Base-by-base conservation (phyloP, 176 grass and related monocot species). In the Triticum monococcum region DNA sequence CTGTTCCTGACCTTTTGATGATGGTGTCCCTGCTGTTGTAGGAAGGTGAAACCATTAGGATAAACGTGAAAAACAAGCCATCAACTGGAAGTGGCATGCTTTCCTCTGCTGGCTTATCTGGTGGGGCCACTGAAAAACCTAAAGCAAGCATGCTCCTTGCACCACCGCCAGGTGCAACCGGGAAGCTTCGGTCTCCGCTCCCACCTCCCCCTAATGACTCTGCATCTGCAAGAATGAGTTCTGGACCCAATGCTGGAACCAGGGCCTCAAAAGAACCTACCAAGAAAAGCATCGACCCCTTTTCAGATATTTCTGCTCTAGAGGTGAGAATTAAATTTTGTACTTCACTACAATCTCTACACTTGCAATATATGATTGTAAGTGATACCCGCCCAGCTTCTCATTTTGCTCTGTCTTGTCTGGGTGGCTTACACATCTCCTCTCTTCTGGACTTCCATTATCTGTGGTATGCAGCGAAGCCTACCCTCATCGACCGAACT, bases 1-100 rank as follows among this genome's bases (percentile, higher is more conserved):
- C 20, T 86, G 43, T 46, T 83, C 16, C 48, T 80, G 79, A 83
- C 11, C 40, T 72, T 91, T 88, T 64, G 18, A 75, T 75, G n/a
- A 75, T 60, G 30, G n/a, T 30, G 1, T 28, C 72, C 61, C 20
- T 62, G 64, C 30, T 72, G 54, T 91, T 90, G 79, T 69, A 99
- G 97, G 97, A 99, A 90, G 97, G 97, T 70, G 97, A 99, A 93
- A 99, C 97, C 45, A 99, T 99, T 68, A 90, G 89, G 83, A 99
- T 99, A 96, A 99, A 87, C 85, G 94, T 99, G 30, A 99, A 99
- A 86, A 99, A 94, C 78, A 99, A 97, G 80, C 64, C 80, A 85
- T 83, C 97, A 80, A 68, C 77, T 61, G 92, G 94, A 86, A 64
- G 87, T 84, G 94, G 94, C 45, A 99, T 92, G 94, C 92, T 99